Percentiles rank a stretch among this genome's conserved stretches.
phyloP scores from a whole-genome alignment of 305 asterid genomes.

The Petunia hybrid region DNA sequence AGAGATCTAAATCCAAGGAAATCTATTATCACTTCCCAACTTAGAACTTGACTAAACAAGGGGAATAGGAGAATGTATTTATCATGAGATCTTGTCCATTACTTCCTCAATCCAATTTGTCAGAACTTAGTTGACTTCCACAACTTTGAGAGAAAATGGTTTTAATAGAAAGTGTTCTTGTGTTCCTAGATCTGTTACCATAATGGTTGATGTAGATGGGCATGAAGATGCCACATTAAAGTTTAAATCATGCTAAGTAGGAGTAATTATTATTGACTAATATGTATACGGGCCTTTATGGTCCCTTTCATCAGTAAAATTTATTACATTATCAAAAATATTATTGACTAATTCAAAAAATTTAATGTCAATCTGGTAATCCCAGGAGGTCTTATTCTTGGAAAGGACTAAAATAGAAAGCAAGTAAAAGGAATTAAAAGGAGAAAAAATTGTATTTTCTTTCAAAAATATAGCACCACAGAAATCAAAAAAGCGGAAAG shows the following conservation, averaged over 20 bases:
- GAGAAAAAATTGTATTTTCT: not conserved
- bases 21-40: not conserved
- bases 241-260: not conserved
- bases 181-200: not conserved
- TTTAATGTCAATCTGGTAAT: not conserved
- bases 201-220: conserved; percentile 10
- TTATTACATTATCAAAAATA: not conserved
- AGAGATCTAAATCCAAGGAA: not conserved
- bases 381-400: not conserved
- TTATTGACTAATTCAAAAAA: not conserved
- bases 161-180: not conserved
- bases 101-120: not conserved
- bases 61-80: not conserved
- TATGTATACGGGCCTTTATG: not conserved
- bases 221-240: not conserved
- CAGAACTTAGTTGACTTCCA: not conserved
- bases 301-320: too few species aligned
- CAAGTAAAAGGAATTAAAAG: conserved; percentile 1
- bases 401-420: not conserved
- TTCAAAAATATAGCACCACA: not conserved
- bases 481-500: not conserved
- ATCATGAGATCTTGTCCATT: not conserved
- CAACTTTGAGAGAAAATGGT: not conserved
- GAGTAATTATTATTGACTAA: not conserved
- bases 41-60: not conserved